Evolutionary conservation across 345 rosid species (phyloP).

Genomic region (Xanthoceras sorbifolium): DNA sequence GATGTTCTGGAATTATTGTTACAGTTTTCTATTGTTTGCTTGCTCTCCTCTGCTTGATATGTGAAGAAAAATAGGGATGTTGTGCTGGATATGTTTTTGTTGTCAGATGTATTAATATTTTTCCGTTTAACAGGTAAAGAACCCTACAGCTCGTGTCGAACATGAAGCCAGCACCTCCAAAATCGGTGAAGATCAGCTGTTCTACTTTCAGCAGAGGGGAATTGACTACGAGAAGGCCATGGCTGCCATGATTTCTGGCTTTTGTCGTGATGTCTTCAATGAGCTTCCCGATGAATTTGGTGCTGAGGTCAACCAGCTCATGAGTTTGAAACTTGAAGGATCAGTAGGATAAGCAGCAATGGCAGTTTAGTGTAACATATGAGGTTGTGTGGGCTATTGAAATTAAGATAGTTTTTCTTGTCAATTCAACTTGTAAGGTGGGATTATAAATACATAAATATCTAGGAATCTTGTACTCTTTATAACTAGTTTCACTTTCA

Average conservation of each 20-base stretch:
- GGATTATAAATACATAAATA: background rate
- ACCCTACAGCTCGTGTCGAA: conserved; percentile 82
- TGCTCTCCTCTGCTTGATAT: background rate
- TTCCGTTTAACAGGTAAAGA: conserved; percentile 66
- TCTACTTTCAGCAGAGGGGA: conserved; percentile 98
- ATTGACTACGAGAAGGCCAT: conserved; percentile 91
- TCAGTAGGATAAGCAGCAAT: conserved; percentile 66
- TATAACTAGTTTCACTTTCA: background rate
- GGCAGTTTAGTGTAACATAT: background rate
- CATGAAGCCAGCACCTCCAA: conserved; percentile 98
- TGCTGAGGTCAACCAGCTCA: conserved; percentile 85
- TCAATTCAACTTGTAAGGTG: conserved; percentile 1
- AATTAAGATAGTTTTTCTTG: background rate
- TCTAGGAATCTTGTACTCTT: too few relatives aligned
- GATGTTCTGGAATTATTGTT: background rate
- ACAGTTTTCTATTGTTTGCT: background rate
- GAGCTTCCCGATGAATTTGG: conserved; percentile 93
- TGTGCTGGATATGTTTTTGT: background rate
- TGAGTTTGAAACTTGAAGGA: conserved; percentile 95
- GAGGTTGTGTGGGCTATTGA: background rate
- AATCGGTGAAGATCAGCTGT: conserved; percentile 89
- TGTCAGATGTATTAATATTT: background rate
- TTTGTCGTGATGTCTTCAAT: conserved; percentile 87
- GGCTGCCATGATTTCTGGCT: conserved; percentile 97
- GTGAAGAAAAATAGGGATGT: background rate